Percentiles rank a stretch among this genome's conserved stretches.
Conservation (phyloP, 306 rosid species). For the Lathyrus aphaca region DNA sequence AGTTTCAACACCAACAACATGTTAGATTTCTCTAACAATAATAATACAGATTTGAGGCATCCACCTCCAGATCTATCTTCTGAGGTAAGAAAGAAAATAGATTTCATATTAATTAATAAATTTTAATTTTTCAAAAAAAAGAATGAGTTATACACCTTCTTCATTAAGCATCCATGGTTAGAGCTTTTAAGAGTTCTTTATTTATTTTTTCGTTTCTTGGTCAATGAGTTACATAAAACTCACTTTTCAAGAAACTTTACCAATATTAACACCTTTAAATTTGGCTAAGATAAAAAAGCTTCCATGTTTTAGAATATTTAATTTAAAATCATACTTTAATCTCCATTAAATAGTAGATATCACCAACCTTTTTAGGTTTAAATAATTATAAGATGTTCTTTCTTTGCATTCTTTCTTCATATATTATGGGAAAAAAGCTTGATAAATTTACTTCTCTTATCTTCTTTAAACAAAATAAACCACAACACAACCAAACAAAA, state of each 20-base stretch:
- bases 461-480: slow-evolving; percentile 21
- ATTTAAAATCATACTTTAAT: slow-evolving; percentile 24
- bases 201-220: slow-evolving; percentile 21
- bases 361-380: slow-evolving; percentile 15
- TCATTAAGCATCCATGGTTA: neutral
- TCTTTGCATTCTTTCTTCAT: slow-evolving; percentile 11
- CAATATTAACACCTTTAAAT: slow-evolving; percentile 31
- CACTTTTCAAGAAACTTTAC: slow-evolving; percentile 47
- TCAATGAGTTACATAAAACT: slow-evolving; percentile 32
- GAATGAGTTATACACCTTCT: neutral
- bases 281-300: slow-evolving; percentile 40
- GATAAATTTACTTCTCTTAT: slow-evolving; percentile 6
- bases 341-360: neutral
- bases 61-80: slow-evolving; percentile 72
- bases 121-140: neutral
- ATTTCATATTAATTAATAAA: slow-evolving; percentile 18
- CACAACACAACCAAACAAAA: neutral
- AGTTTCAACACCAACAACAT: slow-evolving; percentile 71
- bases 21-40: slow-evolving; percentile 77
- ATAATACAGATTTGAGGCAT: slow-evolving; percentile 46
- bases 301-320: slow-evolving; percentile 34
- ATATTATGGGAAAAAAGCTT: slow-evolving; percentile 1
- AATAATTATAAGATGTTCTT: slow-evolving; percentile 7
- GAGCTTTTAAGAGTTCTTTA: slow-evolving; percentile 11
- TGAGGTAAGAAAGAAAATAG: slow-evolving; percentile 56